Evolutionary conservation across 345 rosid species (phyloP).

Genomic region (Populus alba): DNA sequence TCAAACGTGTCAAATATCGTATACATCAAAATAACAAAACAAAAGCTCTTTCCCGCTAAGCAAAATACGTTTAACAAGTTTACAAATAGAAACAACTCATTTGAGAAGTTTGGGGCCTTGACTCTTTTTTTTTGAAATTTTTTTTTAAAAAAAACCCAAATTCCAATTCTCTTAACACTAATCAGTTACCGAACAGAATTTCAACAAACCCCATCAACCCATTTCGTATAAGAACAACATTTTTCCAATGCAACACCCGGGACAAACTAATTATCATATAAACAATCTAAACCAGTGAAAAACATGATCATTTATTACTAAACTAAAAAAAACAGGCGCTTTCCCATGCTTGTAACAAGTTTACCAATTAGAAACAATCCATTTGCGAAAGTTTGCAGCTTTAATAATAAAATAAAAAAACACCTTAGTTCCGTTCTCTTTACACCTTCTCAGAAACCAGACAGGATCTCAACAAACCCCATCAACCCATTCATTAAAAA

Average conservation of each 20-base stretch:
- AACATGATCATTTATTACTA: background rate
- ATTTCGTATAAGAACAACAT: background rate
- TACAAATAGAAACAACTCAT: background rate
- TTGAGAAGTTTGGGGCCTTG: background rate
- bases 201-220: background rate
- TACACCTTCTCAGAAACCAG: background rate
- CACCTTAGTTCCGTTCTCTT: background rate
- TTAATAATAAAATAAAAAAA: background rate
- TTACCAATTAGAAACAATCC: background rate
- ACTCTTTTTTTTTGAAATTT: background rate
- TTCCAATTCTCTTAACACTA: background rate
- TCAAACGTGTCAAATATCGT: background rate
- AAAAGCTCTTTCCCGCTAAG: too few species aligned
- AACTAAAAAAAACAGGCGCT: background rate
- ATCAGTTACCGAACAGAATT: background rate
- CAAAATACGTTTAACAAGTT: background rate
- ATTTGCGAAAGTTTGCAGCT: background rate
- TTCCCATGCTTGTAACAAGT: background rate
- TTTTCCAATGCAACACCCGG: background rate
- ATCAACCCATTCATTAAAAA: background rate
- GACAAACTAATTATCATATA: background rate
- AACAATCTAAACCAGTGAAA: background rate
- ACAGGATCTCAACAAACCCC: background rate
- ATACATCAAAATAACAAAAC: background rate
- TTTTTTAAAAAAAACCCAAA: background rate